A percentile compares a stretch with the other conserved stretches of the same genome.
These are phyloP conservation scores for Turritis glabra DNA, from an alignment of 345 rosid genomes.

Conservation along the genomic window DNA sequence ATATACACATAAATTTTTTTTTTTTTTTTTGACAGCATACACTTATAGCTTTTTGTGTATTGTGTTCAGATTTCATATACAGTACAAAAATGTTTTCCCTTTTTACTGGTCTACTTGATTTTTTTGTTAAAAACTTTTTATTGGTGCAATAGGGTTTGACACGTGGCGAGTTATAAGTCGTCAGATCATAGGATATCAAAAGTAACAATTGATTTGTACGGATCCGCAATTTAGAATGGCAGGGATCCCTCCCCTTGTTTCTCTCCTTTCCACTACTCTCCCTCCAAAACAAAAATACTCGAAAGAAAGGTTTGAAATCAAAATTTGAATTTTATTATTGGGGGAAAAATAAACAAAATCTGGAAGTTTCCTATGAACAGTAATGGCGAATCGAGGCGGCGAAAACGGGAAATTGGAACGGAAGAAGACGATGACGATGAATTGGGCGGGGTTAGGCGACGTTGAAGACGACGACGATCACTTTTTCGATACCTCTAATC, in stretches of 20 bases:
- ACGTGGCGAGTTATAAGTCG: constrained; percentile 3
- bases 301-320: neutral
- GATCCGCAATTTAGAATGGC: constrained; percentile 6
- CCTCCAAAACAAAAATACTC: constrained; percentile 35
- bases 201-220: neutral
- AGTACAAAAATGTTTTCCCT: too few species aligned
- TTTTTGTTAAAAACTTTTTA: too few species aligned
- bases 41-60: too few species aligned
- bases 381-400: constrained; percentile 23
- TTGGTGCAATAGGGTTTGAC: neutral
- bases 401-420: constrained; percentile 47
- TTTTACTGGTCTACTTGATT: too few species aligned
- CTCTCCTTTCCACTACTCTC: constrained; percentile 35
- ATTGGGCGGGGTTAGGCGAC: constrained; percentile 69
- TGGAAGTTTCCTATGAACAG: constrained; percentile 20
- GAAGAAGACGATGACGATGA: constrained; percentile 67
- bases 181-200: constrained; percentile 10
- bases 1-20: too few species aligned
- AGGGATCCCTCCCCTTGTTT: constrained; percentile 37
- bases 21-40: too few species aligned
- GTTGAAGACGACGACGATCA: constrained; percentile 66
- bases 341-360: neutral
- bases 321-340: neutral
- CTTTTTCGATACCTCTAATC: constrained; percentile 63
- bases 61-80: too few species aligned